A percentile compares a stretch with the other conserved stretches of the same genome.
Conservation (phyloP, 192 early-diverging fungal species). For the Backusella circina region DNA sequence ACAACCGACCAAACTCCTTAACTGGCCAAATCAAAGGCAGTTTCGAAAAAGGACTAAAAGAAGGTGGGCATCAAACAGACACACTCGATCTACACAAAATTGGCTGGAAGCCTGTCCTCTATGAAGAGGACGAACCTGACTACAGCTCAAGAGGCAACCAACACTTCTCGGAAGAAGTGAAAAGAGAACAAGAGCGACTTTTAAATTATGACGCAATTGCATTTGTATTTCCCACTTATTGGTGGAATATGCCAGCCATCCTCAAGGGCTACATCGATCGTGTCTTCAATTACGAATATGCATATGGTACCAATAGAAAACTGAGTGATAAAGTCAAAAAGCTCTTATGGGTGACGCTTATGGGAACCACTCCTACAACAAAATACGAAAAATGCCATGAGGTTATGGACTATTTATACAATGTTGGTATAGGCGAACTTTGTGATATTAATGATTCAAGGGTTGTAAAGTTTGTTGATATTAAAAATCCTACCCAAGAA, state of each 20-base stretch:
- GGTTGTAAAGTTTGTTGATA: neutral
- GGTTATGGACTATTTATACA: neutral
- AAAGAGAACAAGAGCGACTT: neutral
- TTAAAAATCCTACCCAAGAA: neutral
- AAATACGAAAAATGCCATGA: neutral
- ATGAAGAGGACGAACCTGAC: neutral
- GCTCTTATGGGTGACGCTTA: neutral
- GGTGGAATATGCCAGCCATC: neutral
- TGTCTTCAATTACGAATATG: neutral
- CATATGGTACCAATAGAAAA: neutral
- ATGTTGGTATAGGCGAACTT: neutral
- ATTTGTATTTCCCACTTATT: neutral
- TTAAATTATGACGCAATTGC: neutral
- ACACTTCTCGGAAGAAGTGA: neutral
- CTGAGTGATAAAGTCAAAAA: neutral
- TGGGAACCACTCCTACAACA: neutral
- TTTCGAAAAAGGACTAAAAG: neutral
- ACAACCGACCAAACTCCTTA: neutral
- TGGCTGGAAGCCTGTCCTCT: neutral
- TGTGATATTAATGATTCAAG: neutral
- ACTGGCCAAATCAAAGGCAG: neutral
- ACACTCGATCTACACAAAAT: neutral
- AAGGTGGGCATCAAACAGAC: neutral
- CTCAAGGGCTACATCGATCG: neutral
- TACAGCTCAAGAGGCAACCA: neutral